Conservation (phyloP, 2,329 filamentous ascomycete species). For the Fusarium sp. region DNA sequence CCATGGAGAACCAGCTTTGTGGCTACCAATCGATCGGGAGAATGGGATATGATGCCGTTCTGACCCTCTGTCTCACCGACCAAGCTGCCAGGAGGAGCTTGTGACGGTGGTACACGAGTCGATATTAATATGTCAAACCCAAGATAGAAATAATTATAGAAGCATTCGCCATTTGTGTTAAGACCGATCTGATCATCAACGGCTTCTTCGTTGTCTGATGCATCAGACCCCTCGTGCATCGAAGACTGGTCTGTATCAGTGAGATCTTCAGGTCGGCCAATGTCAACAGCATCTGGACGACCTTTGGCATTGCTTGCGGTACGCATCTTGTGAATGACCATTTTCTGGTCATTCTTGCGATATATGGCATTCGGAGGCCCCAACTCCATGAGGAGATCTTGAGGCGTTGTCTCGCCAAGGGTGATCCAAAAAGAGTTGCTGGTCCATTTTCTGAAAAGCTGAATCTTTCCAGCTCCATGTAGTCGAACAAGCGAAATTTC, state of each 20-base stretch:
- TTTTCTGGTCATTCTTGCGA: constrained; percentile 86
- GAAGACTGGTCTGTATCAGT: constrained; percentile 82
- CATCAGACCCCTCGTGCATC: constrained; percentile 75
- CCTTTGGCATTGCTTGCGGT: constrained; percentile 61
- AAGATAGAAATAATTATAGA: constrained; percentile 97
- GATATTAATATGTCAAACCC: constrained; percentile 96
- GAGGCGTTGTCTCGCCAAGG: constrained; percentile 87
- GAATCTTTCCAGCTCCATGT: constrained; percentile 79
- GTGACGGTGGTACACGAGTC: constrained; percentile 72
- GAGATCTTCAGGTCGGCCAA: constrained; percentile 62
- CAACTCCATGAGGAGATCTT: constrained; percentile 89
- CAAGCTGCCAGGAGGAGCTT: constrained; percentile 59
- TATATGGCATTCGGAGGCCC: constrained; percentile 96
- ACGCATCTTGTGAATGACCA: constrained; percentile 81
- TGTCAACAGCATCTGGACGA: constrained; percentile 55
- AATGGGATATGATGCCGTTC: constrained; percentile 51
- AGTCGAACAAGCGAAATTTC: constrained; percentile 86
- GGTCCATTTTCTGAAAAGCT: constrained; percentile 78
- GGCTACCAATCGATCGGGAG: constrained; percentile 76
- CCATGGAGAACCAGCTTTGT: constrained; percentile 94
- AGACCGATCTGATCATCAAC: constrained; percentile 64
- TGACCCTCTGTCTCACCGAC: constrained; percentile 36
- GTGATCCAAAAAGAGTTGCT: constrained; percentile 74
- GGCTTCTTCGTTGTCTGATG: constrained; percentile 66
- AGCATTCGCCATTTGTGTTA: constrained; percentile 76